Percentiles rank a stretch among this genome's conserved stretches.
Conservation (phyloP, 768 basidiomycete species). For the Amanita brunnescens region DNA sequence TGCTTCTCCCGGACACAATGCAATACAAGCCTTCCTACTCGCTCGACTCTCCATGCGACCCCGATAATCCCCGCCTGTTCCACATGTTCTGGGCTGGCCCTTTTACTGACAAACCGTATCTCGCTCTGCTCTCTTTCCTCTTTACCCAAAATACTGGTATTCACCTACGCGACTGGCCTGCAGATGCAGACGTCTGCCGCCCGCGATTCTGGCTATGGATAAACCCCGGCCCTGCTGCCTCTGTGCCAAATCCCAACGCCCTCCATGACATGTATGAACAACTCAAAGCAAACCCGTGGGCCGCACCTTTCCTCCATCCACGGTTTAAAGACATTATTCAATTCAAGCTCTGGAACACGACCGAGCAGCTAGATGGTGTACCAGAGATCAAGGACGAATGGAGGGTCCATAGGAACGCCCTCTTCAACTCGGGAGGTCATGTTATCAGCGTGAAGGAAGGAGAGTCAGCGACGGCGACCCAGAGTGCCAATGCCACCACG, state of each 20-base stretch:
- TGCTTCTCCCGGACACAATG: constrained; percentile 39
- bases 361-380: constrained; percentile 84
- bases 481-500: constrained; percentile 43
- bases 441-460: constrained; percentile 50
- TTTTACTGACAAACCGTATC: constrained; percentile 95
- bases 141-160: constrained; percentile 89
- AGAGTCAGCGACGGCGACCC: constrained; percentile 13
- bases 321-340: constrained; percentile 83
- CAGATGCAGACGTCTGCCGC: constrained; percentile 51
- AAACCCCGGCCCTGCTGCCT: constrained; percentile 86
- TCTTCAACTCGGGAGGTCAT: constrained; percentile 86
- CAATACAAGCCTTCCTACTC: constrained; percentile 34
- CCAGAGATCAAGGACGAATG: constrained; percentile 86
- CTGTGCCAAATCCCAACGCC: constrained; percentile 72
- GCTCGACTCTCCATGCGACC: constrained; percentile 50
- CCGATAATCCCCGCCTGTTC: constrained; percentile 73
- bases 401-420: constrained; percentile 56
- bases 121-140: constrained; percentile 85
- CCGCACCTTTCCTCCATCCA: constrained; percentile 82
- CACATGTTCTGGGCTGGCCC: constrained; percentile 98
- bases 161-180: constrained; percentile 39
- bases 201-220: constrained; percentile 97
- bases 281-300: constrained; percentile 80
- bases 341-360: constrained; percentile 96
- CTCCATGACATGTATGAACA: constrained; percentile 74